Evolutionary conservation across 2,329 filamentous ascomycete genomes (phyloP), one percentile per base, ranked within the genome.

Genomic region (Herpotrichia juniperi): DNA sequence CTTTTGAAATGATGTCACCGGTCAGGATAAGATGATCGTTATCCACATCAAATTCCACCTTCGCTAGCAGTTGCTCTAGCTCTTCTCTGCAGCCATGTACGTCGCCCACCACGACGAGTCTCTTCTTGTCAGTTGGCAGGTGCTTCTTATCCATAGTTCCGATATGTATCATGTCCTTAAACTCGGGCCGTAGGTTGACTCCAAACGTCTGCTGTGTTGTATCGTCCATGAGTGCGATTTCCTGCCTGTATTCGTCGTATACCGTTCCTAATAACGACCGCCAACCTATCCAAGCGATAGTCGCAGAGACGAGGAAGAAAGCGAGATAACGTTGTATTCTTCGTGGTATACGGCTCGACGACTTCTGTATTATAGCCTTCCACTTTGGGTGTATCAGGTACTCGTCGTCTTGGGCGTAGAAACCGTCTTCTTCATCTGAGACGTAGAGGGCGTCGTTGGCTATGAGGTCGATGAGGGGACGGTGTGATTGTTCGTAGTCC

Each of bases 61-160:
- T 87, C 4, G 81, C 70, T 22, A 97, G 81, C 11, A 97, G 80
- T 14, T 79, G 53, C 56, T 71, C 59, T 24, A 74, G 80, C 55
- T 91, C 83, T 11, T 82, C 71, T 61, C 85, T 85, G 78, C 94
- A 94, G 43, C 94, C 94, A 76, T 97, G 93, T 12, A 97, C 91
- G 75, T 99, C 94, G 48, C 94, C 93, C 28, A 97, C 80, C 54
- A 97, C 80, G 28, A 97, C 79, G 21, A 99, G 77, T 16, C 92
- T 80, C 48, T 82, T 84, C 25, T 74, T 68, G 31, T 66, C 24
- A 16, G 14, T n/a, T 10, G 82, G 82, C 11, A 84, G 56, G 43
- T 81, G 67, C 3, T 68, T 59, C 22, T 74, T 60, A 58, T 83
- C 78, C 57, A 87, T 61, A 12, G 75, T 74, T 59, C 75, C 74